Evolutionary conservation across 139 green algal species (phyloP).

Genomic region (Tetraselmis striata): DNA sequence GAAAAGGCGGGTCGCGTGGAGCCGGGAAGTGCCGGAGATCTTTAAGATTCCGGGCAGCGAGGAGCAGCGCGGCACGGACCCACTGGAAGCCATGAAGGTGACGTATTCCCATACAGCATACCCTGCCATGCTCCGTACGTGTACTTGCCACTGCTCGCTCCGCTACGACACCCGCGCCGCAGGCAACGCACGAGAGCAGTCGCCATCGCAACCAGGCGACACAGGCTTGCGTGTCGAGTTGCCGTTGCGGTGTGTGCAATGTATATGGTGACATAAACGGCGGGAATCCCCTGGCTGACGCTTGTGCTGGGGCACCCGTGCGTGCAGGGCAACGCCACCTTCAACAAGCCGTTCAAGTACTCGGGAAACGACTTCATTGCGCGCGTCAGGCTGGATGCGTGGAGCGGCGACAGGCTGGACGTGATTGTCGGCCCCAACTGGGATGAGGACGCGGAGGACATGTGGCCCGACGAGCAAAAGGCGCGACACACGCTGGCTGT

Average conservation of each 20-base stretch:
- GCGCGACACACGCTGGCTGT: too few relatives aligned
- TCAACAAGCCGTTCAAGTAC: neutral
- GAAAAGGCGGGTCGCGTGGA: neutral
- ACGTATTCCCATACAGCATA: too few relatives aligned
- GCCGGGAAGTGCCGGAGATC: conserved; percentile 16
- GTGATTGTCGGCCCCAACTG: neutral
- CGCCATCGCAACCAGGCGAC: too few relatives aligned
- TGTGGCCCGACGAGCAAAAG: neutral
- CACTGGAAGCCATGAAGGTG: conserved; percentile 23
- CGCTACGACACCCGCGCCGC: too few relatives aligned
- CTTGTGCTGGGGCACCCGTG: too few relatives aligned
- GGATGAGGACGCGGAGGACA: neutral
- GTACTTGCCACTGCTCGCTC: too few relatives aligned
- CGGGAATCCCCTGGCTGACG: too few relatives aligned
- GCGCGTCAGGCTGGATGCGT: neutral
- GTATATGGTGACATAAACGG: too few relatives aligned
- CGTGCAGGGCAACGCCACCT: neutral
- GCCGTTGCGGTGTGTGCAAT: too few relatives aligned
- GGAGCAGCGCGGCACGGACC: conserved; percentile 49
- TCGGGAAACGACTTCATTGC: neutral
- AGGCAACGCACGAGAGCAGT: too few relatives aligned
- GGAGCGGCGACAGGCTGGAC: neutral
- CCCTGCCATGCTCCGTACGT: too few relatives aligned
- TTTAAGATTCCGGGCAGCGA: conserved; percentile 39
- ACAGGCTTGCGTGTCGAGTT: too few relatives aligned